Evolutionary conservation across 2,329 filamentous ascomycete genomes (phyloP).

Genomic region (Colletotrichum acutatum): DNA sequence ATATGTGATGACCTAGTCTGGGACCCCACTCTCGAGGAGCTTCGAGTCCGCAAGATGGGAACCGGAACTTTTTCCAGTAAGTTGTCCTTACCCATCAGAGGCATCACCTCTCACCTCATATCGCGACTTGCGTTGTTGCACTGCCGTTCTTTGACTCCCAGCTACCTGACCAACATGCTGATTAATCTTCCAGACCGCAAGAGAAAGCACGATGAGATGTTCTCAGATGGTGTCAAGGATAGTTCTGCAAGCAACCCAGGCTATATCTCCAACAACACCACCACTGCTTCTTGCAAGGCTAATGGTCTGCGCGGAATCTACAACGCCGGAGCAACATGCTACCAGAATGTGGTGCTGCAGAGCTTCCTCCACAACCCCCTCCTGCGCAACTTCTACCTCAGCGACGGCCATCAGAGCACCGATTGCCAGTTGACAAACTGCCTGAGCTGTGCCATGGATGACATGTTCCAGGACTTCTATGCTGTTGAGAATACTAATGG

Average conservation of each 20-base stretch:
- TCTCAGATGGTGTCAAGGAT: constrained; percentile 72
- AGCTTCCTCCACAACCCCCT: constrained; percentile 94
- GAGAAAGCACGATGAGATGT: constrained; percentile 79
- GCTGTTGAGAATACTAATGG: constrained; percentile 83
- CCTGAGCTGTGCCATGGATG: constrained; percentile 77
- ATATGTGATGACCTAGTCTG: constrained; percentile 86
- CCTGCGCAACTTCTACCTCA: constrained; percentile 90
- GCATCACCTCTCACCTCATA: constrained; percentile 11
- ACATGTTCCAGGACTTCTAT: constrained; percentile 80
- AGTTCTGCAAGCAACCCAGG: constrained; percentile 64
- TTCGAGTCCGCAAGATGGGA: constrained; percentile 76
- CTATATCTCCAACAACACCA: constrained; percentile 83
- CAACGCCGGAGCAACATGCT: constrained; percentile 98
- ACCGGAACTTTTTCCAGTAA: constrained; percentile 73
- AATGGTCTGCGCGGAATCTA: constrained; percentile 92
- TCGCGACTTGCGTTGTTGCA: background rate
- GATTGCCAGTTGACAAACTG: constrained; percentile 76
- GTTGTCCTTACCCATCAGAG: constrained; percentile 37
- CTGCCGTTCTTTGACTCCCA: too few relatives aligned
- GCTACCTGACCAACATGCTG: background rate
- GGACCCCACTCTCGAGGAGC: constrained; percentile 82
- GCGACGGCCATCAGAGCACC: constrained; percentile 84
- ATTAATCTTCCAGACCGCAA: constrained; percentile 66
- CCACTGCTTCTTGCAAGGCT: constrained; percentile 82
- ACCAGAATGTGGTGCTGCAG: constrained; percentile 96